Evolutionary conservation across 768 basidiomycete species (phyloP), one percentile per base, ranked within the genome.

Genomic region (Boletus reticulatus): DNA sequence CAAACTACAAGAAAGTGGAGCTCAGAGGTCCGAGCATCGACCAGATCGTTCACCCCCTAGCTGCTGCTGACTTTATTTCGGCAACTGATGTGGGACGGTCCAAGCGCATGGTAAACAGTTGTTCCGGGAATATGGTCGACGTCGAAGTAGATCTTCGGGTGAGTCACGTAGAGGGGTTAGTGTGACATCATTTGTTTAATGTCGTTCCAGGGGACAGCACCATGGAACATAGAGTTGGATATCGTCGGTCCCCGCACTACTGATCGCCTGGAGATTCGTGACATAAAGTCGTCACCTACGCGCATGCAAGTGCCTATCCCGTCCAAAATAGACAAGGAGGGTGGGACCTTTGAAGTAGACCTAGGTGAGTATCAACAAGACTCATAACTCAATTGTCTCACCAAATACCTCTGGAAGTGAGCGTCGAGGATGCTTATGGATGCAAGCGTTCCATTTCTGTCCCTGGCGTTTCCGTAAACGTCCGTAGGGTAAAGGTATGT

Each of bases 1-100:
- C 81, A 11, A 84, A 94, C 67, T 98, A 98, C 72, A 80, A 83
- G 63, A 84, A 83, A 61, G 78, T 93, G 27, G 81, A 84, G 20
- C 75, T 97, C 19, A 77, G 84, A 37, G 88, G 88, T 22, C 84
- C 89, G 41, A 84, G 83, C 55, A 92, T 95, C 61, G 85, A 91
- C 53, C 92, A 96, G 71, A 78, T 90, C 37, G 90, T 98, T 36
- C 94, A 97, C 69, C 94, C 95, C 1, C 77, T 92, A 39, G 94
- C 94, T 0, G 80, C 83, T 37, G 92, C 88, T 3, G 83, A 87
- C 56, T 92, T 94, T 61, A 76, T 78, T n/a, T 65, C 75, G 29
- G 65, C 69, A 10, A 63, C 53, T 52, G 65, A 70, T 19, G 71
- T 75, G 27, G 75, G 73, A 39, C 73, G 79, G 49, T 78, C 78